These are phyloP conservation scores for Wickerhamiella kurtzmanii DNA, from an alignment of 805 yeast genomes.

Conservation along the genomic window DNA sequence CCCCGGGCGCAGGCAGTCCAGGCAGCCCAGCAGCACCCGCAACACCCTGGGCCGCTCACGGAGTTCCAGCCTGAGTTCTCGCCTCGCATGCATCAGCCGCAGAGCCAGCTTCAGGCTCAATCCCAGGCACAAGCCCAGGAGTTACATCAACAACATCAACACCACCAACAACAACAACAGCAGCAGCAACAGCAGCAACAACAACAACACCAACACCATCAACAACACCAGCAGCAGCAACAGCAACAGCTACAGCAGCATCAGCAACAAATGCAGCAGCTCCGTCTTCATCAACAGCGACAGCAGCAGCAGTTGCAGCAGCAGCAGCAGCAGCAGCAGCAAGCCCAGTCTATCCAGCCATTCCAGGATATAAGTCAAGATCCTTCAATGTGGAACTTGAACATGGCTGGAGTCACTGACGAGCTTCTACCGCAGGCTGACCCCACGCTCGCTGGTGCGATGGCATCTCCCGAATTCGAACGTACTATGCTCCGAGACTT, in stretches of 20 bases:
- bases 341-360: neutral
- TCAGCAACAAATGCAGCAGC: neutral
- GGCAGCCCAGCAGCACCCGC: too few species aligned
- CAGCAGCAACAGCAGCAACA: conserved; percentile 1
- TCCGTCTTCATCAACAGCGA: conserved; percentile 1
- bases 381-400: too few species aligned
- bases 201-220: conserved; percentile 4
- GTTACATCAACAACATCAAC: conserved; percentile 2
- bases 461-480: neutral
- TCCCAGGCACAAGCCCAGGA: neutral
- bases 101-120: neutral
- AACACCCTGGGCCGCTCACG: too few species aligned
- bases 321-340: conserved; percentile 8
- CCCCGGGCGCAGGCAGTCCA: neutral
- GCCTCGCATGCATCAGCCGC: neutral
- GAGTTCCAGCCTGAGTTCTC: too few species aligned
- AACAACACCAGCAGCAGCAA: conserved; percentile 2
- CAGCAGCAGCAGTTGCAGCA: conserved; percentile 11
- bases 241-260: conserved; percentile 2
- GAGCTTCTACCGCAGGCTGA: neutral
- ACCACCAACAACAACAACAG: neutral
- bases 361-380: neutral
- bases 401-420: neutral
- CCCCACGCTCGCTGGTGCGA: neutral
- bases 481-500: neutral